Conservation (phyloP, 768 basidiomycete genomes). For the Calocybe cyanea region DNA sequence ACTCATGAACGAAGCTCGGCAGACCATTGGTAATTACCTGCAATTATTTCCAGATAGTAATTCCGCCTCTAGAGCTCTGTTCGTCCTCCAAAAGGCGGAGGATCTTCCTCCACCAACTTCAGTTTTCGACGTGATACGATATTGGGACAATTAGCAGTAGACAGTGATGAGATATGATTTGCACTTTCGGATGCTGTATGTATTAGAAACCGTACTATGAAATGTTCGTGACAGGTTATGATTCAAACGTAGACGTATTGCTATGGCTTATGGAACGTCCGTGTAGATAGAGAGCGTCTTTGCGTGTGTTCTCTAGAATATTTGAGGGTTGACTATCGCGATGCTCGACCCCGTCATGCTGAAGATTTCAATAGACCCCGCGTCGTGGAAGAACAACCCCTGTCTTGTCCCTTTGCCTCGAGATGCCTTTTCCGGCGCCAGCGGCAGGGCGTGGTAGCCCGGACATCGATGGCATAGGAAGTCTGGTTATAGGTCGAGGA, state of each 20-base stretch:
- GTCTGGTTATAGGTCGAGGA: slow-evolving; percentile 15
- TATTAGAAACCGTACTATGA: too few relatives aligned
- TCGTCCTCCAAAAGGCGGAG: not conserved
- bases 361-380: too few relatives aligned
- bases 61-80: slow-evolving; percentile 1
- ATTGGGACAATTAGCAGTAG: too few relatives aligned
- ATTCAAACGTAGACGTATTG: too few relatives aligned
- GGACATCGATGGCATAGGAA: slow-evolving; percentile 11
- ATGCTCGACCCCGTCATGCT: too few relatives aligned
- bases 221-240: too few relatives aligned
- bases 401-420: slow-evolving; percentile 1
- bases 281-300: too few relatives aligned
- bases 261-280: too few relatives aligned
- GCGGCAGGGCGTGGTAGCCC: slow-evolving; percentile 8
- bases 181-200: too few relatives aligned
- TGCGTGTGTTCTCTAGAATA: too few relatives aligned
- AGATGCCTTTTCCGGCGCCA: not conserved
- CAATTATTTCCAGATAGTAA: slow-evolving; percentile 1
- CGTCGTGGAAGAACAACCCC: slow-evolving; percentile 10
- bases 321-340: too few relatives aligned
- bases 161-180: too few relatives aligned
- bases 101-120: not conserved
- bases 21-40: slow-evolving; percentile 2
- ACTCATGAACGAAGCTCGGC: slow-evolving; percentile 1
- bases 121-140: not conserved